phyloP scores from a whole-genome alignment of 164 flowering plant species.

The Dillenia turbinata region DNA sequence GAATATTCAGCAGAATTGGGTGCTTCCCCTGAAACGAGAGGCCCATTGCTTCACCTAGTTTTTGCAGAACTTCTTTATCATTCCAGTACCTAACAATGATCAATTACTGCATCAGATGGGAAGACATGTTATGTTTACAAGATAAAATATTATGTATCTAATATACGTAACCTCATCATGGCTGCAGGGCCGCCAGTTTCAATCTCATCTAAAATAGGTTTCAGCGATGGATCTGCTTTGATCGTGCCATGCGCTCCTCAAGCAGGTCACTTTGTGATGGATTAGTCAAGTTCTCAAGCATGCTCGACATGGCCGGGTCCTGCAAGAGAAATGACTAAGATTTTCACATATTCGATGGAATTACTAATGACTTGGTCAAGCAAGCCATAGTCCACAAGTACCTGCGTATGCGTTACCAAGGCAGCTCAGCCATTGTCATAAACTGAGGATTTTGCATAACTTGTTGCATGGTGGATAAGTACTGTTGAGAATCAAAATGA shows the following conservation, averaged over 20 bases:
- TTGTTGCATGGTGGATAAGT: slow-evolving; percentile 81
- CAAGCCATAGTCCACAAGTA: slow-evolving; percentile 14
- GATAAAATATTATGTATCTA: neutral
- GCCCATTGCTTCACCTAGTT: slow-evolving; percentile 96
- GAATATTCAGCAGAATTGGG: slow-evolving; percentile 49
- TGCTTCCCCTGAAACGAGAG: slow-evolving; percentile 62
- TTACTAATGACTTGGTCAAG: too few species aligned
- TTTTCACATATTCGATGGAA: too few species aligned
- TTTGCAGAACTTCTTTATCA: slow-evolving; percentile 84
- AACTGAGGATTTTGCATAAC: slow-evolving; percentile 97
- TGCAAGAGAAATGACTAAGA: slow-evolving; percentile 12
- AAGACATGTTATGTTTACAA: neutral
- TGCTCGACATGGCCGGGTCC: slow-evolving; percentile 89
- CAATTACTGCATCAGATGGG: neutral
- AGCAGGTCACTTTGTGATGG: slow-evolving; percentile 63
- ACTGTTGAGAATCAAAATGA: slow-evolving; percentile 74
- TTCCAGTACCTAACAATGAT: slow-evolving; percentile 76
- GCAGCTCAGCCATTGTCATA: slow-evolving; percentile 95
- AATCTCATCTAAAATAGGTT: slow-evolving; percentile 82
- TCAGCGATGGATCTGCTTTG: slow-evolving; percentile 82
- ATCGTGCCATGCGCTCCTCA: slow-evolving; percentile 82
- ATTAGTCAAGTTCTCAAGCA: slow-evolving; percentile 71
- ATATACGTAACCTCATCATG: slow-evolving; percentile 43
- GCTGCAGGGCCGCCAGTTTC: slow-evolving; percentile 94
- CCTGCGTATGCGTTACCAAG: slow-evolving; percentile 96